Evolutionary conservation across 345 rosid genomes (phyloP), one percentile per base, ranked within the genome.

Genomic region (Orychophragmus violaceus): DNA sequence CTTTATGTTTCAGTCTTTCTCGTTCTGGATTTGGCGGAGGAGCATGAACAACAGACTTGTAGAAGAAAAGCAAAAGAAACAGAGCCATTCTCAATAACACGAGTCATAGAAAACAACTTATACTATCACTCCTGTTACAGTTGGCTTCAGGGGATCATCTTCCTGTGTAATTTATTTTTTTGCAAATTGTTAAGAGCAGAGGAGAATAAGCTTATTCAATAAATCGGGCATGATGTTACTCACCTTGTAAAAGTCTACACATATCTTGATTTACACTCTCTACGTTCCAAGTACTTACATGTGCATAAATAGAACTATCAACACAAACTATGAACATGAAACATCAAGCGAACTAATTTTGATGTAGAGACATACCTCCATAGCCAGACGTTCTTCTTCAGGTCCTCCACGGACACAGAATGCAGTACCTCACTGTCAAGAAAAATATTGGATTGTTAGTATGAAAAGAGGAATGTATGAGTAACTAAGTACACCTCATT

Each of bases 231-330:
- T 35, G 44, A 10, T 1, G 18, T 19, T 23, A 35, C 54, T 45
- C 11, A 88, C 97, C 91, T 74, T 84, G 80, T 84, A 93, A 64
- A 90, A 90, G 80, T 88, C 79, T 17, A 88, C 87, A 48, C 73
- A 79, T 35, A 89, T 79, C 83, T 88, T 90, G 21, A 93, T 68
- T 93, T 97, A 11, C 98, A 93, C n/a, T n/a, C 98, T 68, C 96
- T 87, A 68, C 79, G 75, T 75, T 93, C 91, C 83, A 93, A 72
- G 83, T 89, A 90, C n/a, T n/a, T n/a, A n/a, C n/a, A 96, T 93
- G 66, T 33, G 11, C 56, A 66, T 27, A 68, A 21, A 59, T 28
- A 78, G 16, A 59, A 8, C 7, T 24, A 52, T 62, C 36, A 70
- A 42, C 1, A 4, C 45, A 30, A 29, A 52, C 11, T 6, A 11